A percentile compares a stretch with the other conserved stretches of the same genome.
Conservation (phyloP, 176 grass and related monocot genomes). For the Avena atlantica region DNA sequence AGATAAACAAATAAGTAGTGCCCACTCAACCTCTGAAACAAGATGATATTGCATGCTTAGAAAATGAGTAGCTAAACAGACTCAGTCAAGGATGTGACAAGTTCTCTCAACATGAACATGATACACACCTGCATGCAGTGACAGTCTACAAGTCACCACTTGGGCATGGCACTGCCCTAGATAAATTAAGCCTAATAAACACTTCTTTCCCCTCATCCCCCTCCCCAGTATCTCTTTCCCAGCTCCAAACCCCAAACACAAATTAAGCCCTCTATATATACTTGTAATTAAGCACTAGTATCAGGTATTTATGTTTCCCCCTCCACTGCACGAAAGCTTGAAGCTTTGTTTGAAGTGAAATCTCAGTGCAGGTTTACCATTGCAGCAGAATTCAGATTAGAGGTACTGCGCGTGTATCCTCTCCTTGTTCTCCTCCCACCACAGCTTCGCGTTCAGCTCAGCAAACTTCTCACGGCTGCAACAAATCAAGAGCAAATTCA, state of each 20-base stretch:
- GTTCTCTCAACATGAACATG: constrained; percentile 26
- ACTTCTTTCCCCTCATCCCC: neutral
- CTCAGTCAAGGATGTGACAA: constrained; percentile 35
- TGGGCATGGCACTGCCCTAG: constrained; percentile 28
- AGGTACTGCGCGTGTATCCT: constrained; percentile 79
- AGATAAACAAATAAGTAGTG: neutral
- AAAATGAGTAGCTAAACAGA: constrained; percentile 24
- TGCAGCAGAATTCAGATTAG: neutral
- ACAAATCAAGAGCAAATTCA: neutral
- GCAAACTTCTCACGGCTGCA: constrained; percentile 82
- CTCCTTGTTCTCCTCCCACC: constrained; percentile 94
- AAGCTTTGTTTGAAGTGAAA: neutral
- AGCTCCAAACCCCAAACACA: constrained; percentile 36
- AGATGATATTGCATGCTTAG: neutral
- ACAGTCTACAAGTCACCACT: constrained; percentile 32
- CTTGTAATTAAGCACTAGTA: constrained; percentile 41
- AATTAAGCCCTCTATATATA: constrained; percentile 20
- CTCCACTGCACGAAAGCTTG: constrained; percentile 21
- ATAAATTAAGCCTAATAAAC: constrained; percentile 26
- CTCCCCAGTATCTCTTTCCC: constrained; percentile 33
- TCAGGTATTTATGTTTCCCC: constrained; percentile 11
- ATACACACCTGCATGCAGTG: constrained; percentile 25
- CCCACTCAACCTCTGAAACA: neutral
- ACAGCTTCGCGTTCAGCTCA: constrained; percentile 75
- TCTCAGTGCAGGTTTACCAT: constrained; percentile 13